Base-by-base conservation (phyloP, 345 rosid genomes). In the Triadica sebifera region DNA sequence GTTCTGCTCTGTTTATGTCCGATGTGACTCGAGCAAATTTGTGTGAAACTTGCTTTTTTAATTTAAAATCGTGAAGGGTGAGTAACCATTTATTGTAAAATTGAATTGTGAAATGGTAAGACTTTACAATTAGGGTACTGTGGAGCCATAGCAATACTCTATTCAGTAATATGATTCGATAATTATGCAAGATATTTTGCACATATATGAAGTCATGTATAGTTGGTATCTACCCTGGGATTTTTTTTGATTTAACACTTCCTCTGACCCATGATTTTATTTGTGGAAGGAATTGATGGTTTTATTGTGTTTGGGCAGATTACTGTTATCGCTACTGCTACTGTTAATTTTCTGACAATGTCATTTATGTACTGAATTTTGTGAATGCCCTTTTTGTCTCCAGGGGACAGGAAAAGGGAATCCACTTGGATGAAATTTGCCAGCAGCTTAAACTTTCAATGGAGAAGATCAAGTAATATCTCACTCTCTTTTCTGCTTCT, bases 391-490 rank as follows among this genome's bases (percentile, higher is more conserved):
- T 53, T 63, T 25, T 39, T 80, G 65, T 70, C 70, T 82, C 77
- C 87, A 94, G 98, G 62, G 90, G 81, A 29, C 84, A 82, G 71
- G 93, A 94, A 78, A 90, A 88, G 77, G 97, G 97, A 12, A 78
- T 92, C 55, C 99, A 92, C 78, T 45, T 91, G 39, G 87, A 90
- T 80, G 98, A 95, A 84, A 83, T 95, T 56, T 81, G 88, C 34
- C 83, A 82, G 73, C 90, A 87, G 66, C 81, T 95, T 84, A 92
- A 91, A 83, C 85, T 91, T 77, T 89, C 99, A 8, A 73, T 79
- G 58, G 82, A 86, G 82, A 94, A 91, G 87, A 86, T 94, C 77
- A 89, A 81, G 99, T 95, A 92, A n/a, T 43, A 52, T 78, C 72
- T 71, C 57, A 41, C 46, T 69, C 57, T 13, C 50, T 63, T 39